Evolutionary conservation across 768 basidiomycete genomes (phyloP).

Genomic region (Trametes villosa): DNA sequence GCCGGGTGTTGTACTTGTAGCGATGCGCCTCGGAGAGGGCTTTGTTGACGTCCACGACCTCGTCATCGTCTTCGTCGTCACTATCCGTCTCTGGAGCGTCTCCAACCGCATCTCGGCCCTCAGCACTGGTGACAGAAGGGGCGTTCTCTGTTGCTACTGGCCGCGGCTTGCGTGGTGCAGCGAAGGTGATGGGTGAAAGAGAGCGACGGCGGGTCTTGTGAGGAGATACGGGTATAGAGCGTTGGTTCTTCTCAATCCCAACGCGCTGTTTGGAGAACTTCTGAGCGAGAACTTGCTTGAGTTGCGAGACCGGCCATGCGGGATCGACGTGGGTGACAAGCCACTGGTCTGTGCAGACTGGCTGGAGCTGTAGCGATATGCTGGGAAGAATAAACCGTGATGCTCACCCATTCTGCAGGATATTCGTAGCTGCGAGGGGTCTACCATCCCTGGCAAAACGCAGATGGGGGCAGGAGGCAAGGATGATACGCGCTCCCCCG

Average conservation of each 20-base stretch:
- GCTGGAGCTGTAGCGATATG: not conserved
- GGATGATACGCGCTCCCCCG: not conserved
- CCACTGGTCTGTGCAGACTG: constrained; percentile 78
- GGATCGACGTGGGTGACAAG: constrained; percentile 69
- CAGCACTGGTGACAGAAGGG: not conserved
- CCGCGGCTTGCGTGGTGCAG: constrained; percentile 36
- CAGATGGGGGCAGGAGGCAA: constrained; percentile 6
- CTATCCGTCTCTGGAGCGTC: constrained; percentile 25
- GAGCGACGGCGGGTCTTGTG: constrained; percentile 41
- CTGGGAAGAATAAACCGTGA: not conserved
- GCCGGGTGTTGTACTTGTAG: constrained; percentile 26
- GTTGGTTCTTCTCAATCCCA: constrained; percentile 15
- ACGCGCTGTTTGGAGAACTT: constrained; percentile 50
- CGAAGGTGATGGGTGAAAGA: constrained; percentile 74
- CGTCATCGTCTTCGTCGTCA: constrained; percentile 39
- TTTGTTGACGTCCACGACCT: constrained; percentile 37
- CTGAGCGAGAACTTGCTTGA: constrained; percentile 65
- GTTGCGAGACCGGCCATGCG: constrained; percentile 60
- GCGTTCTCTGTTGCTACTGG: constrained; percentile 7
- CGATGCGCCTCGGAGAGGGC: constrained; percentile 18
- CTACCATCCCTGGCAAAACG: not conserved
- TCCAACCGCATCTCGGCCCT: constrained; percentile 21
- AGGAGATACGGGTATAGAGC: constrained; percentile 28
- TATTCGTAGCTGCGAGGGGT: constrained; percentile 40
- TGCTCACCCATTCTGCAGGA: constrained; percentile 62